phyloP scores from a whole-genome alignment of 1,284 basidiomycete genomes.

The Leccinum solheimii region DNA sequence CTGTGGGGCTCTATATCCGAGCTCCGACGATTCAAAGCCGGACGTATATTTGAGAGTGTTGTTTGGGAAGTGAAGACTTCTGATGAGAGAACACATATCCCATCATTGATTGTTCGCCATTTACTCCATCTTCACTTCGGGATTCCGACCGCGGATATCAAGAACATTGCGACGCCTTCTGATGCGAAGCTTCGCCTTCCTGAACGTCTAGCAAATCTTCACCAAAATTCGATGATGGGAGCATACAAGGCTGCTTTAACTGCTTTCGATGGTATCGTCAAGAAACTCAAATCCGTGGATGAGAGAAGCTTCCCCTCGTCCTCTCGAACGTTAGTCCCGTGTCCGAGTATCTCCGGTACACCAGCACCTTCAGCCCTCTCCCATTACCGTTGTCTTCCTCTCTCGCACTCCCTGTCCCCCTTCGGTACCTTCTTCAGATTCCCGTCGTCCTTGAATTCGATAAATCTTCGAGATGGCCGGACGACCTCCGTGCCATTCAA shows the following conservation, averaged over 20 bases:
- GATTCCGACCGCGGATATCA: constrained; percentile 52
- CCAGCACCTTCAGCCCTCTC: constrained; percentile 69
- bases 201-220: constrained; percentile 51
- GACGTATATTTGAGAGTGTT: constrained; percentile 89
- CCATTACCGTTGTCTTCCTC: constrained; percentile 55
- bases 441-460: constrained; percentile 86
- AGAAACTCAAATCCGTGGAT: constrained; percentile 76
- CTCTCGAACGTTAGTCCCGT: constrained; percentile 77
- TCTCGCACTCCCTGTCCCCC: constrained; percentile 53
- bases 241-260: constrained; percentile 80
- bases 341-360: constrained; percentile 80
- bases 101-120: constrained; percentile 72
- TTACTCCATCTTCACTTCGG: constrained; percentile 78
- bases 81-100: constrained; percentile 81
- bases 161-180: constrained; percentile 61
- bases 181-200: constrained; percentile 72
- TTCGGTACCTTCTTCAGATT: constrained; percentile 70
- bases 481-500: constrained; percentile 90
- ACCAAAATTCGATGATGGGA: constrained; percentile 45
- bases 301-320: constrained; percentile 75
- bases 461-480: constrained; percentile 91
- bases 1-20: constrained; percentile 95
- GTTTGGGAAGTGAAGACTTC: constrained; percentile 83
- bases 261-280: constrained; percentile 83
- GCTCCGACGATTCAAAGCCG: constrained; percentile 96